Base-by-base conservation (phyloP, 2,329 filamentous ascomycete genomes). In the Alternaria dauci region DNA sequence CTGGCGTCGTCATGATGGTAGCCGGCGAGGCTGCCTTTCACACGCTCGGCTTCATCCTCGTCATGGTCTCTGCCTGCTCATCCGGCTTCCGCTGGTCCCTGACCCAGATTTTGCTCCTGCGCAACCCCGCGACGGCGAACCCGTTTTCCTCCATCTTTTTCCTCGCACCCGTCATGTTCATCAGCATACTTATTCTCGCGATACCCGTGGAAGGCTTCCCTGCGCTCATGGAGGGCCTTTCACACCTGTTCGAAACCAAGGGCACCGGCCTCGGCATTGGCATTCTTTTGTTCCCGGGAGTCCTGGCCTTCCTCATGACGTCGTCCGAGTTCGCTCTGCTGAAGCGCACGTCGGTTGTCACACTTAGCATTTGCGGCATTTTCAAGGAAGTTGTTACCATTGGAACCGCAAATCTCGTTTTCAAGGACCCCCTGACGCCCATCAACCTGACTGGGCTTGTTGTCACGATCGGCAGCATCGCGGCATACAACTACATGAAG, bases 371-470 rank as follows among this genome's bases (percentile, higher is more conserved):
- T 70, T 96, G 94, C 64, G 95, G 95, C 62, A 98, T 99, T 63
- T 98, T 99, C 85, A 99, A 99, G 78, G 95, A 99, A 81, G 95
- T 98, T 41, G 89, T 99, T 56, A 99, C 95, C 14, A 98, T 99
- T 72, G 90, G 88, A 41, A 93, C 93, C 1, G 94, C 94, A 0
- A 91, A 93, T 8, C 78, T 96, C 28, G 88, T 97, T 4, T 99
- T 97, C 82, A 87, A 95, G 71, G 95, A 99, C 76, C 87, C 86
- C 50, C 86, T 99, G 46, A 97, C 94, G 0, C 83, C 89, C 0
- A 88, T 99, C 82, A 99, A 99, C 77, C 82, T 97, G 9, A 86
- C 91, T 16, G 95, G 95, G 8, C 83, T 99, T 12, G 75, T 96
- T n/a, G 88, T 96, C 51, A 99, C 95, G 0, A 92, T 98, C 68